Evolutionary conservation across 371 early-diverging fungal species (phyloP), one percentile per base, ranked within the genome.

Genomic region (Syncephalastrum monosporum): DNA sequence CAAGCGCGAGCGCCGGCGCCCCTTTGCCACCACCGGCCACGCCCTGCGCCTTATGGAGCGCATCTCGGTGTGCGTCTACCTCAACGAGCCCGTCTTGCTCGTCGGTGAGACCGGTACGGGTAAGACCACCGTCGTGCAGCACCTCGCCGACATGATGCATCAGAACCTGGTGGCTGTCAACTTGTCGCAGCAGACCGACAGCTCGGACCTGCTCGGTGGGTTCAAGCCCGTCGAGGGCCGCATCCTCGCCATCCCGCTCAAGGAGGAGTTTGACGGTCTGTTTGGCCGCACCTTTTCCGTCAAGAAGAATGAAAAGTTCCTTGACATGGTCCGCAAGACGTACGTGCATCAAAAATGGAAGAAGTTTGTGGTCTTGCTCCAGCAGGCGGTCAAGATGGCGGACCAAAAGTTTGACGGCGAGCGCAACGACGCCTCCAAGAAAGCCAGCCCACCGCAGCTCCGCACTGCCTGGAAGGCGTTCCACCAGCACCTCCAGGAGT

Each of bases 101-200:
- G 90, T 99, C 3, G 99, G 99, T 56, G 99, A 99, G 69, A 99
- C 99, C 1, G 99, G 99, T 49, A 95, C 97, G 1, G 99, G 99
- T 55, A 99, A 99, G 75, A 99, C 99, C 0, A 94, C 99, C 0
- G 87, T 96, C 3, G 90, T 99, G 14, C 99, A 99, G 74, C 88
- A 95, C 50, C 79, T 99, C 27, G 94, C 98, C 6, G 77, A 88
- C 29, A 79, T 88, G 68, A 71, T 91, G 54, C 80, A 88, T 55
- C 87, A 90, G 33, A 82, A 87, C 47, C 84, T 99, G 55, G 79
- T 88, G 13, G 97, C 95, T 19, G 85, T 99, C 63, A 99, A 99
- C 71, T 83, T 99, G 72, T 95, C 96, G 17, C 97, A 97, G 68
- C 99, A 99, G 72, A 91, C 95, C 21, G 99, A 99, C 59, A 88